Conservation (phyloP, 1,284 basidiomycete genomes). For the Tylopilus sp. region DNA sequence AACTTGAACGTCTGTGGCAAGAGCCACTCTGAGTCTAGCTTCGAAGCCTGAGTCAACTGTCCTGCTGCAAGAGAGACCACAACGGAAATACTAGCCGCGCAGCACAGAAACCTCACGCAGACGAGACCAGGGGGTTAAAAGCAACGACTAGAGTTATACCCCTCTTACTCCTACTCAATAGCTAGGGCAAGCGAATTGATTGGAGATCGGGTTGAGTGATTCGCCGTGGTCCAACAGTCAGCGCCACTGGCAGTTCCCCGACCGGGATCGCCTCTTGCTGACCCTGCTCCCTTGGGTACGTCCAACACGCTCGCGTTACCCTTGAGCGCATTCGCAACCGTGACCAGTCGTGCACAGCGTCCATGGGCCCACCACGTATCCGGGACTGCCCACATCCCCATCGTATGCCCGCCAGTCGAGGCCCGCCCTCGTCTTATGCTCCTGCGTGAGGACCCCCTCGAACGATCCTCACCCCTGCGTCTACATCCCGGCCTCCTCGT, state of each 20-base stretch:
- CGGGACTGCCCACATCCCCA: slow-evolving; percentile 51
- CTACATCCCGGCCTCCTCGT: not conserved
- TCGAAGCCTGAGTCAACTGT: too few species aligned
- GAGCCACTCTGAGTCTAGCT: too few species aligned
- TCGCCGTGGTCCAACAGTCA: too few species aligned
- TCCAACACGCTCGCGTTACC: slow-evolving; percentile 29
- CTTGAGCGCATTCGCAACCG: slow-evolving; percentile 33
- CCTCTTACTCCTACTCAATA: too few species aligned
- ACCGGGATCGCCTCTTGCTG: slow-evolving; percentile 32
- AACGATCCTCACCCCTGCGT: slow-evolving; percentile 25
- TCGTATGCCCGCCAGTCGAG: slow-evolving; percentile 64
- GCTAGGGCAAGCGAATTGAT: too few species aligned
- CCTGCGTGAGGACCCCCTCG: slow-evolving; percentile 50
- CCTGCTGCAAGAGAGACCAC: too few species aligned
- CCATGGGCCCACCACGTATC: slow-evolving; percentile 46
- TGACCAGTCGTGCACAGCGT: slow-evolving; percentile 43
- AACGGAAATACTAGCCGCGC: too few species aligned
- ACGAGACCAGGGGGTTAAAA: too few species aligned
- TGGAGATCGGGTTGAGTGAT: too few species aligned
- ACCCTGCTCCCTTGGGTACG: slow-evolving; percentile 1
- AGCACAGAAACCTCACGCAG: too few species aligned
- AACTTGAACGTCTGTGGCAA: too few species aligned
- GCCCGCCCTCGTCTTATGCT: slow-evolving; percentile 50
- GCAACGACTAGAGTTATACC: too few species aligned
- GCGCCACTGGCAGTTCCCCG: slow-evolving; percentile 44